These are phyloP conservation scores for Phytophthora hibernalis DNA, from an alignment of 352 stramenopile genomes.

Conservation along the genomic window DNA sequence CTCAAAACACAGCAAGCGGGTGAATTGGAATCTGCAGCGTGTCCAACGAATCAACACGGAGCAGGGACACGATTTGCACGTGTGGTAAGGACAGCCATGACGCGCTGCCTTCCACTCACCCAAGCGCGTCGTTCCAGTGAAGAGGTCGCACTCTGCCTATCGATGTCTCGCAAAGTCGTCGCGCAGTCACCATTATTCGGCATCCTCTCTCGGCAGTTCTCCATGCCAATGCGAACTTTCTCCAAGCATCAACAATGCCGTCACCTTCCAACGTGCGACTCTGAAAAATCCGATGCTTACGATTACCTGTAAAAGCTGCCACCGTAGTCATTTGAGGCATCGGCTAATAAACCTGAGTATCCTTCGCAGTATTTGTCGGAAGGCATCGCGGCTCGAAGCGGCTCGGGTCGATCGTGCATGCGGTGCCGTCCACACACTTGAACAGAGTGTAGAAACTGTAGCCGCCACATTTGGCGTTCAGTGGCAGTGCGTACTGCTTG, in stretches of 20 bases:
- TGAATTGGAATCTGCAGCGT: not conserved
- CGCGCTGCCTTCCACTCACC: not conserved
- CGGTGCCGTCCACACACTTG: slow-evolving; percentile 33
- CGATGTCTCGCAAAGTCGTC: not conserved
- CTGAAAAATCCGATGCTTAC: not conserved
- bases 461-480: slow-evolving; percentile 31
- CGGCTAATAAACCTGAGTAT: too few relatives aligned
- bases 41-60: not conserved
- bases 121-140: not conserved
- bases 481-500: slow-evolving; percentile 31
- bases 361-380: slow-evolving; percentile 7
- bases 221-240: not conserved
- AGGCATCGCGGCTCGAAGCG: slow-evolving; percentile 28
- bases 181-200: too few relatives aligned
- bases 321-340: too few relatives aligned
- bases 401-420: slow-evolving; percentile 21
- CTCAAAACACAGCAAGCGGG: not conserved
- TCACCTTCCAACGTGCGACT: not conserved
- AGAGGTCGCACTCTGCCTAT: too few relatives aligned
- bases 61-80: not conserved
- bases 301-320: not conserved
- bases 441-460: slow-evolving; percentile 39
- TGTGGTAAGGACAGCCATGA: not conserved
- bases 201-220: not conserved
- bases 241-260: not conserved